Conservation (phyloP, 106 monocot genomes). For the Alisma plantagoaquatica region DNA sequence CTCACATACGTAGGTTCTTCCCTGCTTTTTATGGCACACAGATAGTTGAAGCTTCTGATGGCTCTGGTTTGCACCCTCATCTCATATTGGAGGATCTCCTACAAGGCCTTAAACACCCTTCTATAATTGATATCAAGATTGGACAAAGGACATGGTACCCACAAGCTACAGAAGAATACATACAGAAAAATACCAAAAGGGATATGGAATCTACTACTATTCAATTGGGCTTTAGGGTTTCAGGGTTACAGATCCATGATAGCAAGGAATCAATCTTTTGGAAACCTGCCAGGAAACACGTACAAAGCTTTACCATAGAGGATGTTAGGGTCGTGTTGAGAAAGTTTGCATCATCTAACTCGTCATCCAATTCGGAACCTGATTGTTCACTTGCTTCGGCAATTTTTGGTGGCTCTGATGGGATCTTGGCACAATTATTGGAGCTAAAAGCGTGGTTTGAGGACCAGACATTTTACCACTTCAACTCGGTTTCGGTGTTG, state of each 20-base stretch:
- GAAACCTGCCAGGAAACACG: conserved; percentile 12
- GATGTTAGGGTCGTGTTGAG: conserved; percentile 14
- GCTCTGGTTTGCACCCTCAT: conserved; percentile 34
- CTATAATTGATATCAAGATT: conserved; percentile 71
- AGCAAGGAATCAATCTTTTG: conserved; percentile 4
- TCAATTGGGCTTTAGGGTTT: conserved; percentile 56
- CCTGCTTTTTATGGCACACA: conserved; percentile 57
- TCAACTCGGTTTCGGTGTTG: conserved; percentile 62
- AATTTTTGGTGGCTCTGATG: conserved; percentile 38
- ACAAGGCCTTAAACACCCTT: conserved; percentile 22
- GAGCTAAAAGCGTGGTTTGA: conserved; percentile 86
- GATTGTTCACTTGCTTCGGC: conserved; percentile 24
- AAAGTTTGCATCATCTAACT: conserved; percentile 22
- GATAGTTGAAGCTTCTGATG: conserved; percentile 33
- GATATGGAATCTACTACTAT: conserved; percentile 42
- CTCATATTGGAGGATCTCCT: conserved; percentile 58
- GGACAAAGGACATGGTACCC: conserved; percentile 74
- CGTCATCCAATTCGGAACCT: neutral
- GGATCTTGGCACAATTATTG: conserved; percentile 48
- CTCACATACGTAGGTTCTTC: conserved; percentile 44
- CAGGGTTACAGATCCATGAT: conserved; percentile 44
- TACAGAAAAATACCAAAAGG: conserved; percentile 44
- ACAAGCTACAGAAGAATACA: conserved; percentile 24
- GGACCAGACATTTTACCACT: conserved; percentile 72
- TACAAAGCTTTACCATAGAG: conserved; percentile 6